These are phyloP conservation scores for Gynochthodes officinalis DNA, from an alignment of 257 asterid species.

Conservation along the genomic window DNA sequence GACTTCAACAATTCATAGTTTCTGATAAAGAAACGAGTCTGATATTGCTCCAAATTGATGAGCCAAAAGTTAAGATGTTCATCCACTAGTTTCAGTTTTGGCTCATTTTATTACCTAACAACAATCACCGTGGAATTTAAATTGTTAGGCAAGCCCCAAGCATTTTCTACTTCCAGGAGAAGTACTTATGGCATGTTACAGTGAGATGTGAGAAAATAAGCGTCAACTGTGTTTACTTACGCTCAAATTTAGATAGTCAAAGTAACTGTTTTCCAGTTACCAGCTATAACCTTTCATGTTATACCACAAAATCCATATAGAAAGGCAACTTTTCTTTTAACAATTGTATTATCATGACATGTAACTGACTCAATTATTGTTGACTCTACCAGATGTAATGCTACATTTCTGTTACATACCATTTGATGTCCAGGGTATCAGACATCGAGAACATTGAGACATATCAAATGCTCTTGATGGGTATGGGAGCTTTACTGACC, in stretches of 20 bases:
- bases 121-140: background rate
- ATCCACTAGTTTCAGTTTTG: slow-evolving; percentile 1
- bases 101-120: background rate
- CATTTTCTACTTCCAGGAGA: background rate
- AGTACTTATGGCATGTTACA: background rate
- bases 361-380: background rate
- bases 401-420: slow-evolving; percentile 40
- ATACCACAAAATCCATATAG: background rate
- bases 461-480: slow-evolving; percentile 87
- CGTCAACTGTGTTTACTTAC: background rate
- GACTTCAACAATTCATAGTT: background rate
- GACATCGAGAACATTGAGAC: slow-evolving; percentile 95
- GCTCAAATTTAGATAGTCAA: background rate
- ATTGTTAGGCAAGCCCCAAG: background rate
- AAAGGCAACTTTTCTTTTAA: background rate
- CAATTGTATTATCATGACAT: background rate
- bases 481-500: slow-evolving; percentile 73
- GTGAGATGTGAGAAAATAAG: background rate
- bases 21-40: background rate
- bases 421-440: slow-evolving; percentile 78
- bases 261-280: background rate
- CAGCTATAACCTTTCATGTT: background rate
- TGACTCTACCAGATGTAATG: background rate
- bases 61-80: background rate
- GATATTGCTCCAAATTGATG: background rate